A percentile compares a stretch with the other conserved stretches of the same genome.
These are phyloP conservation scores for Aegilops longissima DNA, from an alignment of 176 grass and related monocot genomes.

Conservation along the genomic window DNA sequence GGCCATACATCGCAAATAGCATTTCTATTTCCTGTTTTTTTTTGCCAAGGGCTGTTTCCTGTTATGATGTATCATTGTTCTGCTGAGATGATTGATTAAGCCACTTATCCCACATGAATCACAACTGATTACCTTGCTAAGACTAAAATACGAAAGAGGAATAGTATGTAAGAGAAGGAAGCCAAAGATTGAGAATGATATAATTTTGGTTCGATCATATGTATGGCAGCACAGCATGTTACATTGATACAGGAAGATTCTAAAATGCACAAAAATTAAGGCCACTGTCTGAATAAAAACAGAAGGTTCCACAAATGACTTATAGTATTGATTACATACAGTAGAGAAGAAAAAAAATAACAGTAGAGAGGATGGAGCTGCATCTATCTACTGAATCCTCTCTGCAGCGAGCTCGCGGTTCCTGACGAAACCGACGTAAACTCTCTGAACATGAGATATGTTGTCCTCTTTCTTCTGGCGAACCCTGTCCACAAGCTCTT, in stretches of 20 bases:
- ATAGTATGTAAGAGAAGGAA: background rate
- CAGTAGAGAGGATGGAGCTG: background rate
- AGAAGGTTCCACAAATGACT: background rate
- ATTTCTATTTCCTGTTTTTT: too few species aligned
- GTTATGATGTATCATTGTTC: too few species aligned
- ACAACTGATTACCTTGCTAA: background rate
- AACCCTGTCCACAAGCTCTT: conserved; percentile 32
- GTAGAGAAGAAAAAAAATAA: too few species aligned
- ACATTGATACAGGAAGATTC: too few species aligned
- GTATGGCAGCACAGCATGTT: background rate
- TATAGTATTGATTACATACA: background rate
- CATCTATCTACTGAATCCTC: conserved; percentile 7
- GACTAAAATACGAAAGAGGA: background rate
- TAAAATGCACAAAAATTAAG: background rate
- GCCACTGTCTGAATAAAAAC: background rate
- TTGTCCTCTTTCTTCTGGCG: background rate
- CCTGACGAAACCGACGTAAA: conserved; percentile 28
- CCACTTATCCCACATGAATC: background rate
- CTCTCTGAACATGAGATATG: conserved; percentile 35
- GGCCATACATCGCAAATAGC: too few species aligned
- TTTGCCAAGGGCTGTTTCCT: too few species aligned
- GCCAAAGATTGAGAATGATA: background rate
- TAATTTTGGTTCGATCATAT: background rate
- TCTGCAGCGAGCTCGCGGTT: conserved; percentile 32
- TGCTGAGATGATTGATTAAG: background rate